Base-by-base conservation (phyloP, 163 green algal species). In the Coccomyxa subellipsoidea region DNA sequence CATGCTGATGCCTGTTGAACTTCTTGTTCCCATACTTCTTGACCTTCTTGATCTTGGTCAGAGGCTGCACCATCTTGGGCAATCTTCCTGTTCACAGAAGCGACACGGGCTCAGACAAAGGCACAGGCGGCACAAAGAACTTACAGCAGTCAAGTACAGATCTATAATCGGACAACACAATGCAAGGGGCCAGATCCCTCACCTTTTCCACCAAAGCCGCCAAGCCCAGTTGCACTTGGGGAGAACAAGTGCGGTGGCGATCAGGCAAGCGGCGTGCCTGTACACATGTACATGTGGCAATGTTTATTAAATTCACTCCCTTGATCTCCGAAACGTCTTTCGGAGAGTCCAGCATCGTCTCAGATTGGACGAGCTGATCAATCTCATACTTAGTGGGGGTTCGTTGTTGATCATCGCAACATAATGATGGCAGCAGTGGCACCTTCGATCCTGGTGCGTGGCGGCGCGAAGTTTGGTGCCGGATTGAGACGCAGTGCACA, bases 1-100 rank as follows among this genome's bases (percentile, higher is more conserved):
- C 97, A 77, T 86, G 93, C 91, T 99, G 97, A 82, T 97, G 92
- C 39, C 97, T 91, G 80, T 94, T 93, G 92, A 99, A 99, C 85
- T 91, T 93, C 84, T 93, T 96, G 9, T 85, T 92, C 31, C 88
- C 89, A 91, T 98, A 98, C 89, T 99, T 97, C 37, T 98, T 85
- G 84, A 95, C 97, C 84, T 95, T 97, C 54, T 95, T 87, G 7
- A 34, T 7, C 90, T 98, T 96, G 85, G 92, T 89, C 21, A 99
- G 88, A 47, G 96, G 96, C 87, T 92, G 90, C 86, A 96, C 93
- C 94, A 96, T 96, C 31, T 75, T 93, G 75, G 66, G 66, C 66
- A 73, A 35, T 23, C 32, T 34, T 35, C 32, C 66, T 73, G 66
- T 23, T 18, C 29, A 37, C 21, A 34, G n/a, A 34, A 18, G 27